Conservation (phyloP, 2,329 filamentous ascomycete genomes). For the Aspergillus ruber region DNA sequence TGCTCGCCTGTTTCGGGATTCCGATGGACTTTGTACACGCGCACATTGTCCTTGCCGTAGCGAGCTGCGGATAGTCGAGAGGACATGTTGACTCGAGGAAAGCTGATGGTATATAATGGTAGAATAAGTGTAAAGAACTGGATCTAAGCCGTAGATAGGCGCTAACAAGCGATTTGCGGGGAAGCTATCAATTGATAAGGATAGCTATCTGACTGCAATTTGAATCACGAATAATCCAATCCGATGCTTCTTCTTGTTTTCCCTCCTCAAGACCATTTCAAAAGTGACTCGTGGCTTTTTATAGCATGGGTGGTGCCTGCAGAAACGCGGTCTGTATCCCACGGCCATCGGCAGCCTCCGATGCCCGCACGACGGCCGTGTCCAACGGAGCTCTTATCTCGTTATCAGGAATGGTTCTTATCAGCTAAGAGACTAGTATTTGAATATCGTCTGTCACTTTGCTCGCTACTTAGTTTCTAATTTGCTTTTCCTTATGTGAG, state of each 20-base stretch:
- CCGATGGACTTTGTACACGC: slow-evolving; percentile 87
- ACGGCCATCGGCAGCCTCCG: slow-evolving; percentile 31
- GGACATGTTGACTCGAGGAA: slow-evolving; percentile 17
- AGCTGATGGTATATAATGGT: too few relatives aligned
- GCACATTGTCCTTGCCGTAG: slow-evolving; percentile 83
- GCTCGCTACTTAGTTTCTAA: background rate
- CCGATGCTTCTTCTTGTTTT: too few relatives aligned
- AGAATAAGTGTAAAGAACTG: background rate
- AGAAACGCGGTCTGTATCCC: background rate
- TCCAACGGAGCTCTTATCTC: slow-evolving; percentile 23
- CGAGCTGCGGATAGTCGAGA: slow-evolving; percentile 40
- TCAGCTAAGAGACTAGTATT: too few relatives aligned
- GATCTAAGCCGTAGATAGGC: too few relatives aligned
- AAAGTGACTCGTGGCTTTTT: background rate
- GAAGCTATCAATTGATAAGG: too few relatives aligned
- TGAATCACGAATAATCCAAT: too few relatives aligned
- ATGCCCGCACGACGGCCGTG: slow-evolving; percentile 27
- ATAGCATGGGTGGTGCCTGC: background rate
- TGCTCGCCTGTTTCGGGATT: slow-evolving; percentile 71
- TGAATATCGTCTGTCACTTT: too few relatives aligned
- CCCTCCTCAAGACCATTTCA: background rate
- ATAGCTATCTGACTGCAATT: too few relatives aligned
- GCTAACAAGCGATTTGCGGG: too few relatives aligned
- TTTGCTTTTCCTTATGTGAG: background rate
- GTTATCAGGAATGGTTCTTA: slow-evolving; percentile 10